These are phyloP conservation scores for Aspergillus sparsus DNA, from an alignment of 495 filamentous ascomycete genomes.

Conservation along the genomic window DNA sequence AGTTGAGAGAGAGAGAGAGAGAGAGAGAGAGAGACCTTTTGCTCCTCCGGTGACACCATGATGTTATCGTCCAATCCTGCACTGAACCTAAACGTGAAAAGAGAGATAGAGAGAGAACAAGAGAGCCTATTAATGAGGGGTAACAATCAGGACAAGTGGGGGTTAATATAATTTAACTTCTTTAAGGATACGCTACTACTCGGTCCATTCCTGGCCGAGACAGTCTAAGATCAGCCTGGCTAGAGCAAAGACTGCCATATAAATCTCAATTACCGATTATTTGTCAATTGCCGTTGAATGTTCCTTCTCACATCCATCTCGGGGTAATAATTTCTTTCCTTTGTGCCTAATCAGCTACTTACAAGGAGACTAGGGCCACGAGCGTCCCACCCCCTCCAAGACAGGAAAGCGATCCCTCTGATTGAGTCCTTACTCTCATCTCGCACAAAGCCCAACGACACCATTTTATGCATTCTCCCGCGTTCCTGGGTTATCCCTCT, in stretches of 20 bases:
- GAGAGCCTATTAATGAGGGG: not conserved
- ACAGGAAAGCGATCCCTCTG: too few species aligned
- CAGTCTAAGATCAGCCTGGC: too few species aligned
- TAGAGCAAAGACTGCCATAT: too few species aligned
- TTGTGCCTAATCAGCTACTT: not conserved
- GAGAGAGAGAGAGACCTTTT: slow-evolving; percentile 2
- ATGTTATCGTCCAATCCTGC: not conserved
- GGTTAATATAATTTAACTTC: not conserved
- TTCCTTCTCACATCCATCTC: not conserved
- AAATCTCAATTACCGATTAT: not conserved
- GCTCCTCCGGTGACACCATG: slow-evolving; percentile 8
- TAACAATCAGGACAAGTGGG: not conserved
- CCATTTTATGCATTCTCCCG: too few species aligned
- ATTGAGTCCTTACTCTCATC: too few species aligned
- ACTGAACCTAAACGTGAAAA: too few species aligned
- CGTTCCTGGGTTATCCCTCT: not conserved
- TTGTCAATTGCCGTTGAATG: not conserved
- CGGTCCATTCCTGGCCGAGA: too few species aligned
- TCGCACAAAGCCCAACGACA: too few species aligned
- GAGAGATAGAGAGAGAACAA: too few species aligned
- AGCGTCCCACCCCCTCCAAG: too few species aligned
- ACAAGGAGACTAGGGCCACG: too few species aligned
- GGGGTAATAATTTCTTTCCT: not conserved
- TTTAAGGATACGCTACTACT: too few species aligned
- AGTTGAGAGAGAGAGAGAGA: not conserved